Evolutionary conservation across 208 protist species (phyloP).

Genomic region (Trypanosoma theileri): DNA sequence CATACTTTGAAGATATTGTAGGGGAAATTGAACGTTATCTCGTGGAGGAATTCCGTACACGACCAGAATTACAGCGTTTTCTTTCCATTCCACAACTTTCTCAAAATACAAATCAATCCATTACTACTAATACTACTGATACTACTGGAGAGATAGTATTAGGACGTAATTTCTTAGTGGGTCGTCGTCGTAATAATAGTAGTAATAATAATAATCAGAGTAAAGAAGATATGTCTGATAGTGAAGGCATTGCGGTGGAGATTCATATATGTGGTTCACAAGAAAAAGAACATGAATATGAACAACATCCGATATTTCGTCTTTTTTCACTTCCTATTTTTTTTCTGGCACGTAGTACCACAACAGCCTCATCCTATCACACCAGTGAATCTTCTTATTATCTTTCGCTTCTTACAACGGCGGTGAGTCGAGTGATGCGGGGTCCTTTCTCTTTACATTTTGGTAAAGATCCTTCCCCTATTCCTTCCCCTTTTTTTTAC

Average conservation of each 20-base stretch:
- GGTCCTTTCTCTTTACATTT: slow-evolving; percentile 21
- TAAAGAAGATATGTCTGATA: neutral
- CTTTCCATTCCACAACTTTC: slow-evolving; percentile 12
- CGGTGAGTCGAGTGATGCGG: slow-evolving; percentile 56
- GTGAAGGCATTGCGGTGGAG: slow-evolving; percentile 46
- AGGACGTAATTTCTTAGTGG: slow-evolving; percentile 15
- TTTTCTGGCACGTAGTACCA: slow-evolving; percentile 57
- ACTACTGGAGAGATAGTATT: slow-evolving; percentile 5
- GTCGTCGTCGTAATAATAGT: neutral
- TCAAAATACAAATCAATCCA: neutral
- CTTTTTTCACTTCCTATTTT: slow-evolving; percentile 71
- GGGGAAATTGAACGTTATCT: slow-evolving; percentile 56
- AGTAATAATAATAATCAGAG: neutral
- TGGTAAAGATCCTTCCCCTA: slow-evolving; percentile 13
- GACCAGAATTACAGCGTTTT: slow-evolving; percentile 42
- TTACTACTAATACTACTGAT: neutral
- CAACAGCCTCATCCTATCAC: slow-evolving; percentile 31
- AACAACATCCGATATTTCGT: slow-evolving; percentile 47
- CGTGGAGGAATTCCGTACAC: slow-evolving; percentile 38
- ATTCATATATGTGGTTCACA: slow-evolving; percentile 45
- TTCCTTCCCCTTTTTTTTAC: slow-evolving; percentile 53
- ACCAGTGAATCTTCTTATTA: slow-evolving; percentile 61
- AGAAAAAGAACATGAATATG: slow-evolving; percentile 19
- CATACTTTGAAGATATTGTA: slow-evolving; percentile 62
- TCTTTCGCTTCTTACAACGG: slow-evolving; percentile 74